A percentile compares a stretch with the other conserved stretches of the same genome.
Conservation (phyloP, 176 grass and related monocot species). For the Themeda triandra region DNA sequence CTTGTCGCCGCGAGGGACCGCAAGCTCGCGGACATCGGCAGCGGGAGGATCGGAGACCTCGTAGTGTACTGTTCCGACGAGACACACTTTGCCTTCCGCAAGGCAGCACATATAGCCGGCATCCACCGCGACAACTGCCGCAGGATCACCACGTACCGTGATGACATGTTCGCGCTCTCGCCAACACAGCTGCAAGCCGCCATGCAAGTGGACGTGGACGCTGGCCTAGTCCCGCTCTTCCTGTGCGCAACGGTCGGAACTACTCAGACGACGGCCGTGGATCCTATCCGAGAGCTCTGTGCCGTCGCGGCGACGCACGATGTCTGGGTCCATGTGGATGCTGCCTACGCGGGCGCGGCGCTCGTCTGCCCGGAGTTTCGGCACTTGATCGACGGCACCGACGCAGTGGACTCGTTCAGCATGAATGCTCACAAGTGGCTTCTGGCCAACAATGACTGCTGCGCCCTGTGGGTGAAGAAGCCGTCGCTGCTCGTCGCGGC, state of each 20-base stretch:
- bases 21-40: not conserved
- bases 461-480: conserved; percentile 4
- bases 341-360: not conserved
- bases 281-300: conserved; percentile 16
- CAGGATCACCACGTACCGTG: not conserved
- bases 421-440: conserved; percentile 23
- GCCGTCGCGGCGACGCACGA: conserved; percentile 19
- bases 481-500: not conserved
- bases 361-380: conserved; percentile 3
- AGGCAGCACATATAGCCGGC: conserved; percentile 18
- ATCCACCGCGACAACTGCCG: conserved; percentile 34
- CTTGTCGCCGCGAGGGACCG: conserved; percentile 30
- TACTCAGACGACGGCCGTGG: conserved; percentile 12
- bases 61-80: conserved; percentile 42
- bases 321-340: conserved; percentile 4
- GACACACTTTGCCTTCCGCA: conserved; percentile 29
- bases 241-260: conserved; percentile 36
- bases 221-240: conserved; percentile 22
- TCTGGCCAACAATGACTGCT: conserved; percentile 17
- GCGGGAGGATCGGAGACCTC: not conserved
- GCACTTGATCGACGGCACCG: not conserved
- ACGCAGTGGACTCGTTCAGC: conserved; percentile 15
- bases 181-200: not conserved
- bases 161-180: conserved; percentile 8
- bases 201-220: conserved; percentile 20